Base-by-base conservation (phyloP, 371 early-diverging fungal genomes). In the Mucor mucedo region DNA sequence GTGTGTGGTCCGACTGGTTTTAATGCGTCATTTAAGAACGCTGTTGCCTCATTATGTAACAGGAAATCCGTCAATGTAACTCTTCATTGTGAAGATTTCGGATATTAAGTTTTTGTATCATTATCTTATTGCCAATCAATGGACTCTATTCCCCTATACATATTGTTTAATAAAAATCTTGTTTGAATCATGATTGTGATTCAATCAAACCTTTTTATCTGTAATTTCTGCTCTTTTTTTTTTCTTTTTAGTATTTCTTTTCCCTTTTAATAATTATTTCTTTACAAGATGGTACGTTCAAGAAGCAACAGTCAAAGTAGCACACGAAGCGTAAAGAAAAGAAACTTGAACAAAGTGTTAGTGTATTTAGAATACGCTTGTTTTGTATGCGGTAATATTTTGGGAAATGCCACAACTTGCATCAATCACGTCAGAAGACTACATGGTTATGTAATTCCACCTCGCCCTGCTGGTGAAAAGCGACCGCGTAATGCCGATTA, bases 1-100 rank as follows among this genome's bases (percentile, higher is more conserved):
- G 82, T 68, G 10, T 82, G 82, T 65, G 82, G 82, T 0, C 79
- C 82, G 40, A 6, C 55, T 52, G 39, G 52, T 0, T 72, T 79
- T 21, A 79, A 76, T 55, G 66, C 71, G 2, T 29, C 53, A 0
- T 65, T 75, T 58, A 77, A 74, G 29, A 82, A 79, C 49, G 55
- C 52, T 7, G 70, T 82, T 13, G 75, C 50, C 10, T 50, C 50
- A 11, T 30, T 50, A 28, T 50, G 73, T 4, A 40, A 55, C 2
- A 27, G 44, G 4, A 66, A 62, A 9, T 63, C 63, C 30, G 58
- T 35, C 32, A 45, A 29, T 28, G 66, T 73, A 0, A 50, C 58
- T 41, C 63, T 79, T 42, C 75, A 72, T 35, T 74, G 75, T 38
- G 79, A 82, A 66, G 70, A 70, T 7, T 82, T 82, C 66, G 68